A percentile compares a stretch with the other conserved stretches of the same genome.
Conservation (phyloP, 208 protist genomes). For the Trypanosoma melophagium region DNA sequence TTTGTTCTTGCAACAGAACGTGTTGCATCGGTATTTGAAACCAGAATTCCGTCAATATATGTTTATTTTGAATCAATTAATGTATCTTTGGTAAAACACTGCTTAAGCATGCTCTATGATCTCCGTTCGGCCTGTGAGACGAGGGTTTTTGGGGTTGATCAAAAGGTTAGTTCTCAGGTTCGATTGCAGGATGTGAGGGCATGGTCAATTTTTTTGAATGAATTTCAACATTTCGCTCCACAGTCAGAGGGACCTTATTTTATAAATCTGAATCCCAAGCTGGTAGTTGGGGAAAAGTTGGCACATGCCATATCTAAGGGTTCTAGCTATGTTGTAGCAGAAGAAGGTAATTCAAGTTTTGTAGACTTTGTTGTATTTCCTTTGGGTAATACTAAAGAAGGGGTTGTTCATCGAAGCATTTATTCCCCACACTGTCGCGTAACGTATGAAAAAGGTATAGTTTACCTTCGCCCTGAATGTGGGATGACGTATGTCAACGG, state of each 20-base stretch:
- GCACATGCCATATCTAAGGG: constrained; percentile 44
- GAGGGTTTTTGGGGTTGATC: constrained; percentile 34
- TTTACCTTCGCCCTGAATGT: constrained; percentile 55
- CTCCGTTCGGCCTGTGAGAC: constrained; percentile 20
- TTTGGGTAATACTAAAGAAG: constrained; percentile 17
- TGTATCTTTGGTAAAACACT: constrained; percentile 20
- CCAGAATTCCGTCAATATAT: constrained; percentile 38
- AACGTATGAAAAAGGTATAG: constrained; percentile 29
- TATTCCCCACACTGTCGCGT: constrained; percentile 70
- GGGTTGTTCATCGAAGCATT: constrained; percentile 39
- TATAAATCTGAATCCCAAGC: constrained; percentile 59
- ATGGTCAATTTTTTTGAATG: constrained; percentile 56
- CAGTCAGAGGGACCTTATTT: constrained; percentile 47
- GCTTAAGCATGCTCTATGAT: constrained; percentile 7
- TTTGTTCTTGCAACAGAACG: constrained; percentile 36
- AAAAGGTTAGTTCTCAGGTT: constrained; percentile 32
- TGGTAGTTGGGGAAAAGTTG: constrained; percentile 64
- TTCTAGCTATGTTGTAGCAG: constrained; percentile 50
- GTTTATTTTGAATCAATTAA: constrained; percentile 33
- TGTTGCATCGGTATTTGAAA: constrained; percentile 38
- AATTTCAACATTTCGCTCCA: constrained; percentile 51
- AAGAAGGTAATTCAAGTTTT: constrained; percentile 40
- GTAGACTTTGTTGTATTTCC: constrained; percentile 57
- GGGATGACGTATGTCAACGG: constrained; percentile 70
- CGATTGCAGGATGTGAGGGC: constrained; percentile 55